phyloP scores from a whole-genome alignment of 2,329 filamentous ascomycete species.

The Aureobasidium pullulans region DNA sequence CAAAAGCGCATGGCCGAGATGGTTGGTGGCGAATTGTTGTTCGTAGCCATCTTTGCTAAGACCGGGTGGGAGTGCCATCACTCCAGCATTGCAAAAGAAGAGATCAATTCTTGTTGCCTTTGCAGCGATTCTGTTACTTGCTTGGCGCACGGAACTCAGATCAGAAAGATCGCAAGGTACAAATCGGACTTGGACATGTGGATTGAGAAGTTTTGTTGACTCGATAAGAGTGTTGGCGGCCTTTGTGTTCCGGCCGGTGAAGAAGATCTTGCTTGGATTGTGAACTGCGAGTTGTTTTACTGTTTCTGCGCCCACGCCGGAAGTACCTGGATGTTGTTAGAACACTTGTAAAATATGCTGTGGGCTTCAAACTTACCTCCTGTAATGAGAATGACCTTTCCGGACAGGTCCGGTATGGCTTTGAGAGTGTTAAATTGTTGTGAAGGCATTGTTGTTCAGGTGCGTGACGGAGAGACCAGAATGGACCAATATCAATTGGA shows the following conservation, averaged over 20 bases:
- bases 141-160: conserved; percentile 40
- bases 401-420: conserved; percentile 23
- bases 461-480: background rate
- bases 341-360: background rate
- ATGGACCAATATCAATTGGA: background rate
- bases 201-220: conserved; percentile 27
- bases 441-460: background rate
- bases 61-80: conserved; percentile 18
- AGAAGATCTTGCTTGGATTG: conserved; percentile 43
- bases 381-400: conserved; percentile 25
- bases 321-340: conserved; percentile 30
- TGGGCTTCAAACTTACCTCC: background rate
- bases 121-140: conserved; percentile 35
- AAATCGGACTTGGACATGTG: conserved; percentile 34
- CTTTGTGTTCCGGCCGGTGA: conserved; percentile 42
- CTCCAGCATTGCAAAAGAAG: conserved; percentile 20
- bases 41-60: conserved; percentile 23
- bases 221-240: conserved; percentile 37
- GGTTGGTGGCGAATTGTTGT: conserved; percentile 22
- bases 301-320: conserved; percentile 40
- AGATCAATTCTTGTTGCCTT: conserved; percentile 15
- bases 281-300: conserved; percentile 38
- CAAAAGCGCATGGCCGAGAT: conserved; percentile 25
- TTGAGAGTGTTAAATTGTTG: conserved; percentile 18
- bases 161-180: conserved; percentile 45